Conservation (phyloP, 78 protist species). For the Monosiga brevicollis region DNA sequence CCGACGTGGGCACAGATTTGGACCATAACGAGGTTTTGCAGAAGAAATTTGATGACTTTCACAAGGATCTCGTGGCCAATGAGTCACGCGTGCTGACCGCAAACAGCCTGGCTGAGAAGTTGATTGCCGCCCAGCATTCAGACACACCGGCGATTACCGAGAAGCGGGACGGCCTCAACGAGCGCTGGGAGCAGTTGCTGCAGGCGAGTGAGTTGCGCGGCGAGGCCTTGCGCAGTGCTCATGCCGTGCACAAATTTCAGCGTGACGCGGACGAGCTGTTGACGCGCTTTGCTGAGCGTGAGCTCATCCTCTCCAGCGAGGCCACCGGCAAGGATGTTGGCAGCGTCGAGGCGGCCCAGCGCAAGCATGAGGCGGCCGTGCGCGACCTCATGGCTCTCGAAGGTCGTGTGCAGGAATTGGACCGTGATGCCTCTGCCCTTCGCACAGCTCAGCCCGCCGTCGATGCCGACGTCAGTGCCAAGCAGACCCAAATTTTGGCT, state of each 20-base stretch:
- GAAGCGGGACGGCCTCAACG: neutral
- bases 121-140: neutral
- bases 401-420: neutral
- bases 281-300: neutral
- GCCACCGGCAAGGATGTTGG: neutral
- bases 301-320: neutral
- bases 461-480: neutral
- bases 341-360: neutral
- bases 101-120: neutral
- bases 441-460: neutral
- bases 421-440: neutral
- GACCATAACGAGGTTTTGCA: neutral
- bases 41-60: neutral
- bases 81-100: neutral
- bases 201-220: neutral
- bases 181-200: neutral
- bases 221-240: neutral
- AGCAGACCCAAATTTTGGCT: neutral
- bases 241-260: neutral
- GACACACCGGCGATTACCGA: neutral
- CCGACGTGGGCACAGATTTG: neutral
- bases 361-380: neutral
- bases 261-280: slow-evolving; percentile 6
- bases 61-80: neutral
- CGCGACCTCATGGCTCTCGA: neutral